Conservation (phyloP, 805 yeast species). For the Metschnikowia bowlesiae region DNA sequence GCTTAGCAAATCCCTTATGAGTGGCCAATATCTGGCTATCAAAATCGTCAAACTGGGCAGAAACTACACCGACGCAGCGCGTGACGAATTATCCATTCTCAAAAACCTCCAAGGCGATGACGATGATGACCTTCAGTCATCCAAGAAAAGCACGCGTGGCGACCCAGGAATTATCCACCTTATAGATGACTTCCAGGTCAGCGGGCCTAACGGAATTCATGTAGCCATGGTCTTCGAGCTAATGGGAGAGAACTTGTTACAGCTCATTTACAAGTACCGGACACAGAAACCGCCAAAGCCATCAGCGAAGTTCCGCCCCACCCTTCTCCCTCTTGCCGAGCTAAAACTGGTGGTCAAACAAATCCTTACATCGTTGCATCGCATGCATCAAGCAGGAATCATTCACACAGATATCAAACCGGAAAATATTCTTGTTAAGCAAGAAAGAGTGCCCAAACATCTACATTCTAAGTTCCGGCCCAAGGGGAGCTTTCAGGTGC, state of each 20-base stretch:
- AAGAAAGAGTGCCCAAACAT: background rate
- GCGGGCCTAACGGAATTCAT: conserved; percentile 89
- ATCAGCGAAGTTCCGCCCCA: conserved; percentile 1
- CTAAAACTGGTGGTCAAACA: conserved; percentile 83
- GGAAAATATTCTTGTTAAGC: conserved; percentile 45
- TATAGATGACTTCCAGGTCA: conserved; percentile 78
- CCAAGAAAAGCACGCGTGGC: background rate
- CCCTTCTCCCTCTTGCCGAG: conserved; percentile 54
- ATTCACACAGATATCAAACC: conserved; percentile 74
- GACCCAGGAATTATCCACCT: conserved; percentile 63
- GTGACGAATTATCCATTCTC: conserved; percentile 76
- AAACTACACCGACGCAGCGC: conserved; percentile 89
- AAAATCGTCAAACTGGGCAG: conserved; percentile 89
- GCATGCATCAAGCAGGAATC: conserved; percentile 69
- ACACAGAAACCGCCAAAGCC: conserved; percentile 26
- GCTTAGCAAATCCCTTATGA: conserved; percentile 61
- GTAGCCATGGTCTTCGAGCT: conserved; percentile 98
- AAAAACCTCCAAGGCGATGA: conserved; percentile 68
- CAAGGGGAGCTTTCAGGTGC: conserved; percentile 7
- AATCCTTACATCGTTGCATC: conserved; percentile 66
- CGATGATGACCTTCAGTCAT: conserved; percentile 3
- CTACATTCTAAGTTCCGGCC: background rate
- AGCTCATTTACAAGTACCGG: conserved; percentile 76
- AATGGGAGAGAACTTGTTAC: conserved; percentile 86
- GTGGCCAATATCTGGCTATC: conserved; percentile 85